Conservation (phyloP, 495 filamentous ascomycete genomes). For the Penicillium daleae region DNA sequence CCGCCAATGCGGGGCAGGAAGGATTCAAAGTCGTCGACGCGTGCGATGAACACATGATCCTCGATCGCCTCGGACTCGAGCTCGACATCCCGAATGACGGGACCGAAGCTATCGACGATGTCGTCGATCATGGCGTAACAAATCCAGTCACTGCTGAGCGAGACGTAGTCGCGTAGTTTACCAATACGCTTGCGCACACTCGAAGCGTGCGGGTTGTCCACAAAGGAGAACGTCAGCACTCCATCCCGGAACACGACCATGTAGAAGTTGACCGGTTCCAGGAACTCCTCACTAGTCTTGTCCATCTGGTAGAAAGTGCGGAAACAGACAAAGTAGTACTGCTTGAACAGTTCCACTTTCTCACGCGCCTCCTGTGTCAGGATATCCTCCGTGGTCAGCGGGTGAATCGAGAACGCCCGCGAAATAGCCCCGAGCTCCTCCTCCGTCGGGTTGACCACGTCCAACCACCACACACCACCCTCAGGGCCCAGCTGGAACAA, state of each 20-base stretch:
- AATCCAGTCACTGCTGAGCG: constrained; percentile 94
- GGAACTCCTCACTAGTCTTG: constrained; percentile 71
- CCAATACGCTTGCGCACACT: constrained; percentile 92
- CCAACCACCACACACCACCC: constrained; percentile 89
- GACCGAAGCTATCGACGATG: constrained; percentile 94
- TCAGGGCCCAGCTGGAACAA: constrained; percentile 81
- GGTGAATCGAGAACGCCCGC: constrained; percentile 90
- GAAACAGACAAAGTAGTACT: constrained; percentile 98
- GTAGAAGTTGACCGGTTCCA: constrained; percentile 93
- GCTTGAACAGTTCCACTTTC: constrained; percentile 96
- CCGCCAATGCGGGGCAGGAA: constrained; percentile 89
- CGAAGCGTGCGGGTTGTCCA: constrained; percentile 77
- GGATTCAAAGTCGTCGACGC: constrained; percentile 80
- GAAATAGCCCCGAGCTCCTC: constrained; percentile 88
- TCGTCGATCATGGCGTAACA: constrained; percentile 99
- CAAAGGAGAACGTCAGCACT: constrained; percentile 90
- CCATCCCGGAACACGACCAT: constrained; percentile 97
- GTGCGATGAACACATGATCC: constrained; percentile 89
- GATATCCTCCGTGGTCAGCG: constrained; percentile 93
- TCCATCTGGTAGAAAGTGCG: constrained; percentile 87
- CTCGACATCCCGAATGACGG: constrained; percentile 84
- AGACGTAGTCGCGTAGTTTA: constrained; percentile 89
- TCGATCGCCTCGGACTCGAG: constrained; percentile 89
- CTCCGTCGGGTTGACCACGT: constrained; percentile 86
- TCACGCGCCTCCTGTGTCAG: constrained; percentile 91